These are phyloP conservation scores for Neurospora sublineolata DNA, from an alignment of 495 filamentous ascomycete genomes.

Conservation along the genomic window DNA sequence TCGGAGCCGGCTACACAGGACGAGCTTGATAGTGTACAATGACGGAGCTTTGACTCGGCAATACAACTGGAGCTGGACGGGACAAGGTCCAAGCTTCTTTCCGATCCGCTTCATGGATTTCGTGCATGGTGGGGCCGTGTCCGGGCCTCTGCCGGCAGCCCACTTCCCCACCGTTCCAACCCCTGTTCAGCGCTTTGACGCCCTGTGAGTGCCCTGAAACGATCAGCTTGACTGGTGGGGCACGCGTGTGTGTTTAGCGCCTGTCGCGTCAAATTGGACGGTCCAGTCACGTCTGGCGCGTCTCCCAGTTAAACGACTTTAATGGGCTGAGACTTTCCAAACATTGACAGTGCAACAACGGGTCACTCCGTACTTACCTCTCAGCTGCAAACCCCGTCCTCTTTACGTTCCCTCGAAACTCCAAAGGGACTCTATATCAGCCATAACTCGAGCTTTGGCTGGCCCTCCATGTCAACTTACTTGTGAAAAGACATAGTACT, in stretches of 20 bases:
- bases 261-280: not conserved
- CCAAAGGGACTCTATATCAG: not conserved
- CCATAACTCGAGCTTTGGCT: not conserved
- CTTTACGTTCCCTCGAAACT: not conserved
- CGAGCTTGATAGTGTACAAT: not conserved
- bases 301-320: not conserved
- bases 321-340: not conserved
- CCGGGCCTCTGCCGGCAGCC: not conserved
- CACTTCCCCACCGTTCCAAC: not conserved
- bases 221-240: not conserved
- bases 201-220: not conserved
- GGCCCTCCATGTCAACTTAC: not conserved
- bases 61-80: not conserved
- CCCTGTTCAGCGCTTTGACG: not conserved
- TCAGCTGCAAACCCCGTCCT: not conserved
- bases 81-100: not conserved
- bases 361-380: not conserved
- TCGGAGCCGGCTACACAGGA: not conserved
- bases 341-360: not conserved
- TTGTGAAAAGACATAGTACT: not conserved
- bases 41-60: not conserved
- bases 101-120: not conserved
- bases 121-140: not conserved
- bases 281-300: not conserved
- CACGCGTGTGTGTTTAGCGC: not conserved